phyloP scores from a whole-genome alignment of 2,329 filamentous ascomycete species.

The Verticillium tricorpus region DNA sequence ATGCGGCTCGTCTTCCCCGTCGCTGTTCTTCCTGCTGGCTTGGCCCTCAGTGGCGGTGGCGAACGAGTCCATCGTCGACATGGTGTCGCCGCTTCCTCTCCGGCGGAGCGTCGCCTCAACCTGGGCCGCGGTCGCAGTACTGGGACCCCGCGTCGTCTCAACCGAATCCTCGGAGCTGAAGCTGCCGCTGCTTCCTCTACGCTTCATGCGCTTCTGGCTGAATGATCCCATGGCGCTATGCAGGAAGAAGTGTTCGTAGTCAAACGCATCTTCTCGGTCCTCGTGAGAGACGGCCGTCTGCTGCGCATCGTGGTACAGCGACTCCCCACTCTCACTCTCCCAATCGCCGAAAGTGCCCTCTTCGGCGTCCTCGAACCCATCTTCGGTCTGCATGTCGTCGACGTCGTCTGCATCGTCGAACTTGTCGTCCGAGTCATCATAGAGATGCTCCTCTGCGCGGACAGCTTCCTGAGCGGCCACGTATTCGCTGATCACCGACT shows the following conservation, averaged over 20 bases:
- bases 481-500: slow-evolving; percentile 20
- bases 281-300: slow-evolving; percentile 72
- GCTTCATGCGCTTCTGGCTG: slow-evolving; percentile 44
- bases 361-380: slow-evolving; percentile 26
- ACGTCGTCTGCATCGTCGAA: slow-evolving; percentile 22
- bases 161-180: slow-evolving; percentile 56
- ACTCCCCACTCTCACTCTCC: slow-evolving; percentile 59
- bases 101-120: slow-evolving; percentile 18
- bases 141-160: slow-evolving; percentile 54
- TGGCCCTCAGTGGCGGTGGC: slow-evolving; percentile 51
- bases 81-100: slow-evolving; percentile 44
- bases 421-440: slow-evolving; percentile 5
- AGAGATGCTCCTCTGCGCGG: slow-evolving; percentile 17
- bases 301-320: slow-evolving; percentile 57
- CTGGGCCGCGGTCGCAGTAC: slow-evolving; percentile 15
- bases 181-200: slow-evolving; percentile 46
- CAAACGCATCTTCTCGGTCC: slow-evolving; percentile 90
- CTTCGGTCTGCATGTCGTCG: slow-evolving; percentile 35
- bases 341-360: slow-evolving; percentile 31
- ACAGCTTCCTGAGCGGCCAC: slow-evolving; percentile 19
- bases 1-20: slow-evolving; percentile 11
- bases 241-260: slow-evolving; percentile 93
- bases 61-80: slow-evolving; percentile 50
- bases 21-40: slow-evolving; percentile 27
- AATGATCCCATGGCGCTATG: slow-evolving; percentile 86